These are phyloP conservation scores for Passiflora organensis DNA, from an alignment of 345 rosid species.

Conservation along the genomic window DNA sequence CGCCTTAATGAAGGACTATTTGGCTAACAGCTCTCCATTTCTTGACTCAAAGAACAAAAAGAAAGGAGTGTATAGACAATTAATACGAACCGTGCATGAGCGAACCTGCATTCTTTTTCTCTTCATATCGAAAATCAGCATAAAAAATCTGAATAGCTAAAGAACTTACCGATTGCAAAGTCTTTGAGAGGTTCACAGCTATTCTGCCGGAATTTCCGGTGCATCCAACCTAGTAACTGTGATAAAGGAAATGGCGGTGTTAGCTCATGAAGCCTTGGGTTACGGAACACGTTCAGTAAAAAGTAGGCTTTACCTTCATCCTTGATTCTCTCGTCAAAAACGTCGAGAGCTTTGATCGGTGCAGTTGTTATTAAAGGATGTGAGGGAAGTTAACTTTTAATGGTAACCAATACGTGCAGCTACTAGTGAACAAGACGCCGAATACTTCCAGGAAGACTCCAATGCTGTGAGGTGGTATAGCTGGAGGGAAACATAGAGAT, in stretches of 20 bases:
- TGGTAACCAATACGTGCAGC: slow-evolving; percentile 4
- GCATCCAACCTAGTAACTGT: slow-evolving; percentile 89
- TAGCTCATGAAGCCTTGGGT: slow-evolving; percentile 7
- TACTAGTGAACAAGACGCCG: slow-evolving; percentile 19
- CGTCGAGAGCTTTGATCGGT: slow-evolving; percentile 16
- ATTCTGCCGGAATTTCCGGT: slow-evolving; percentile 65
- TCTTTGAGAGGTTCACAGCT: slow-evolving; percentile 55
- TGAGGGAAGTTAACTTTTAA: slow-evolving; percentile 21
- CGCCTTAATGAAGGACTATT: too few relatives aligned
- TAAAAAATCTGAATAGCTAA: neutral
- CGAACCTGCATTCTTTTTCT: too few relatives aligned
- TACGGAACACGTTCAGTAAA: neutral
- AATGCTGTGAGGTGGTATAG: slow-evolving; percentile 25
- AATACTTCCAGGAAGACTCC: slow-evolving; percentile 11
- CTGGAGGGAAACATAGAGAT: slow-evolving; percentile 49
- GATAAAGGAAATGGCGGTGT: slow-evolving; percentile 12
- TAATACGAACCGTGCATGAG: too few relatives aligned
- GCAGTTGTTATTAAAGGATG: slow-evolving; percentile 10
- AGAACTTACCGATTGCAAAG: slow-evolving; percentile 46
- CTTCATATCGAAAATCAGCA: neutral
- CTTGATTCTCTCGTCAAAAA: neutral
- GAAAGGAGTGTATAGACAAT: slow-evolving; percentile 1
- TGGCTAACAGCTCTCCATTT: neutral
- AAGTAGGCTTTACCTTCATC: neutral
- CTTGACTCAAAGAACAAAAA: too few relatives aligned